Conservation (phyloP, 2,329 filamentous ascomycete species). For the Fusarium staphyleae region DNA sequence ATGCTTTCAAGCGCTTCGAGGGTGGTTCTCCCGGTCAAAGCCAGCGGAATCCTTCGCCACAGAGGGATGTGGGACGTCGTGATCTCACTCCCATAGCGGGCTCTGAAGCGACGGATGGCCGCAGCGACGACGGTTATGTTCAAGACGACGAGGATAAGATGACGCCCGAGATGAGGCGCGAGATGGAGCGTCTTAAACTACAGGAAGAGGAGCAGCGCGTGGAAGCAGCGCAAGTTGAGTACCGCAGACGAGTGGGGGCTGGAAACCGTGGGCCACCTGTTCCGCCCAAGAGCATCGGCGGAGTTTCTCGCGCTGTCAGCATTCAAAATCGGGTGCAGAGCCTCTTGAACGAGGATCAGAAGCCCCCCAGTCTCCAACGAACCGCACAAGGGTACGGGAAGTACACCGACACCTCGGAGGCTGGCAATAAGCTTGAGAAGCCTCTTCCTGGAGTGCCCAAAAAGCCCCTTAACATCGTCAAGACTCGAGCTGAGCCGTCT, state of each 20-base stretch:
- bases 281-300: constrained; percentile 63
- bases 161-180: constrained; percentile 86
- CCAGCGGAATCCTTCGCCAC: constrained; percentile 57
- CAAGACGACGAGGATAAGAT: constrained; percentile 71
- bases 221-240: constrained; percentile 86
- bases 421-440: constrained; percentile 49
- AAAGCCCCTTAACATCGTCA: constrained; percentile 56
- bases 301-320: constrained; percentile 72
- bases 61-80: constrained; percentile 56
- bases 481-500: constrained; percentile 42
- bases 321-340: constrained; percentile 93
- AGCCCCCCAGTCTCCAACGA: constrained; percentile 61
- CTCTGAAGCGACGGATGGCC: constrained; percentile 69
- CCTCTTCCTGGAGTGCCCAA: constrained; percentile 55
- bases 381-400: constrained; percentile 91
- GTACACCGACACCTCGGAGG: constrained; percentile 69
- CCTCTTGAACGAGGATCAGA: constrained; percentile 79
- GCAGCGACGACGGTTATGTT: constrained; percentile 69
- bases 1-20: constrained; percentile 94
- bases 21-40: constrained; percentile 49
- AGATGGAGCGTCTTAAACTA: constrained; percentile 82
- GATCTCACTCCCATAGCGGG: constrained; percentile 75
- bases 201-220: constrained; percentile 91
- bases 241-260: constrained; percentile 74
- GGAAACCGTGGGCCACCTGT: constrained; percentile 49